Percentiles rank a stretch among this genome's conserved stretches.
phyloP scores from a whole-genome alignment of 257 asterid species.

The Nicotiana paniculata region DNA sequence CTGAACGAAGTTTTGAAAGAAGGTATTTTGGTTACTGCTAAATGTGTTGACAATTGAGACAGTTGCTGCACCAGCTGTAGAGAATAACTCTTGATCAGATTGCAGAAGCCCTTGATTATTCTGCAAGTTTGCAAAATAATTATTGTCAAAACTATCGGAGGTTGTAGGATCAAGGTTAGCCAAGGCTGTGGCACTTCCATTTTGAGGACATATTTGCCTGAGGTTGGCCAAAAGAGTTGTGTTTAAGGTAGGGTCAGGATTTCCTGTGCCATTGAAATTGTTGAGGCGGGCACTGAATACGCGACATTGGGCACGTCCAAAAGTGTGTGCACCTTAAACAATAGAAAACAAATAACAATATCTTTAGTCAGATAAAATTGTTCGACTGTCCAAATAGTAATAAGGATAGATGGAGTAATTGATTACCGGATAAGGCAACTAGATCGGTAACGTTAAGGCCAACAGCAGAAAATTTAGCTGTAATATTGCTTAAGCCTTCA shows the following conservation, averaged over 20 bases:
- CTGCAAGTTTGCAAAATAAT: constrained; percentile 46
- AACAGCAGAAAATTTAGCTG: constrained; percentile 45
- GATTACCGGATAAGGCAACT: constrained; percentile 56
- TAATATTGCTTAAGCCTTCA: constrained; percentile 41
- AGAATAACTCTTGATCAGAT: constrained; percentile 54
- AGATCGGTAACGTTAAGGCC: constrained; percentile 44
- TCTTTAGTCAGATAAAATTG: neutral
- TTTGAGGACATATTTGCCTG: constrained; percentile 48
- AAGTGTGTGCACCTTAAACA: constrained; percentile 59
- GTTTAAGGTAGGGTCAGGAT: constrained; percentile 59
- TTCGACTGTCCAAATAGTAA: no score
- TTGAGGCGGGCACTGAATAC: constrained; percentile 33
- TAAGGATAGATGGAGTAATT: neutral
- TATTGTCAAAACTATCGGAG: constrained; percentile 35
- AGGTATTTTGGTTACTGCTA: constrained; percentile 35
- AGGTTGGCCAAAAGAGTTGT: constrained; percentile 34
- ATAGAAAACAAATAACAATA: neutral
- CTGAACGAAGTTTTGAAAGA: constrained; percentile 41
- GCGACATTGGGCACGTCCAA: constrained; percentile 58
- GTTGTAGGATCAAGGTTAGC: constrained; percentile 46
- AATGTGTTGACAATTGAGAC: constrained; percentile 34
- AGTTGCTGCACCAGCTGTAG: constrained; percentile 39
- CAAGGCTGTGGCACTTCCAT: constrained; percentile 28
- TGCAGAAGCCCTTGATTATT: constrained; percentile 48
- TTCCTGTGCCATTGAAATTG: constrained; percentile 43